Conservation (phyloP, 225 moss, liverwort and hornwort genomes). For the Bryoerythrophyllum caledonicum region DNA sequence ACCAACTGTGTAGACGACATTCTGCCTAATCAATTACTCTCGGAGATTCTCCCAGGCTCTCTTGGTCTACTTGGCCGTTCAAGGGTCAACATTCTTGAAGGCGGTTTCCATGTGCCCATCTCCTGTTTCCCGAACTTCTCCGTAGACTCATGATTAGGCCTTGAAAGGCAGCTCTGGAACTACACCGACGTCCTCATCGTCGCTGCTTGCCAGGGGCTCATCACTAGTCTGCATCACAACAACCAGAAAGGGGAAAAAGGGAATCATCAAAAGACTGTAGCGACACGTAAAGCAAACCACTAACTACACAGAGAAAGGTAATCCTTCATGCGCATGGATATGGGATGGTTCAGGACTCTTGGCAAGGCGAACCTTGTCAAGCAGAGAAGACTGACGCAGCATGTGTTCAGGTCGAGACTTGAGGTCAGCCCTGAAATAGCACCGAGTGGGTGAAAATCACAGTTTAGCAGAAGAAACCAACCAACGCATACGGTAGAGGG, state of each 20-base stretch:
- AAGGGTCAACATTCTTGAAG: constrained; percentile 12
- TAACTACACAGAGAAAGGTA: constrained; percentile 6
- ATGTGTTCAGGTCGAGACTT: constrained; percentile 82
- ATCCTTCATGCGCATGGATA: constrained; percentile 19
- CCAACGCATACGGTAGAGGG: no score
- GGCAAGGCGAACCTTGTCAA: constrained; percentile 65
- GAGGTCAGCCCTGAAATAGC: constrained; percentile 74
- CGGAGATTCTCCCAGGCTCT: no score
- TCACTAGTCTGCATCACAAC: constrained; percentile 34
- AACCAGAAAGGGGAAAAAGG: background rate
- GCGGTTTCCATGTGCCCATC: constrained; percentile 9
- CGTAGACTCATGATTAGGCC: constrained; percentile 21
- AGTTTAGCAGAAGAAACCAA: constrained; percentile 18
- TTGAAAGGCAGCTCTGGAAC: constrained; percentile 48
- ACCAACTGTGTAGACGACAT: no score
- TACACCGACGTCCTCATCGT: constrained; percentile 44
- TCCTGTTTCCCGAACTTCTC: constrained; percentile 21
- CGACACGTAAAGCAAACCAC: background rate
- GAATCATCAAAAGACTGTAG: constrained; percentile 6
- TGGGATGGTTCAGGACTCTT: constrained; percentile 43
- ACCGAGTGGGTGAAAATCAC: constrained; percentile 41
- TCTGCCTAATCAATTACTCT: no score
- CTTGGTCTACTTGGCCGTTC: no score
- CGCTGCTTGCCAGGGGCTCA: constrained; percentile 50
- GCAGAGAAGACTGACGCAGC: constrained; percentile 64